Base-by-base conservation (phyloP, 1,284 basidiomycete species). In the Testicularia cyperi region DNA sequence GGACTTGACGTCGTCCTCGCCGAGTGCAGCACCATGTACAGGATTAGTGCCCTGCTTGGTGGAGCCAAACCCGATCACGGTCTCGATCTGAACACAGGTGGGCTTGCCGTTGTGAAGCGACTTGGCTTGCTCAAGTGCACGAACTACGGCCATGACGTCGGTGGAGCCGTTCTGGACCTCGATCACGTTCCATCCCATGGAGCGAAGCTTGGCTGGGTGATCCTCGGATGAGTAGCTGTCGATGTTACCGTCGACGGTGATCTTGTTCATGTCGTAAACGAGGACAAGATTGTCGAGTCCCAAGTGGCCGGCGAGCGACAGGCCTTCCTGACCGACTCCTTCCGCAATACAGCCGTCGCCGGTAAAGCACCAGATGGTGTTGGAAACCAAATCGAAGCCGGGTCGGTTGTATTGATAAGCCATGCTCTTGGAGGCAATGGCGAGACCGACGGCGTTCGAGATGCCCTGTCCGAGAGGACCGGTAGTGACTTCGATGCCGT, bases 401-500 rank as follows among this genome's bases (percentile, higher is more conserved):
- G 88, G 85, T 79, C 87, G 88, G 83, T 95, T 95, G 82, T 85
- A 95, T 40, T 85, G 80, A 26, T 89, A 90, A 36, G 82, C 90
- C 60, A 92, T 81, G 78, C 95, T 90, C 23, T 88, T 87, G 80
- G 92, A 86, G n/a, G 88, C 91, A 47, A 94, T 91, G 47, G 91
- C 92, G 40, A 96, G 80, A 78, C 91, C 91, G 63, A 95, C 90
- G 53, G 85, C 89, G 77, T 91, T 92, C 65, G 87, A 84, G 77
- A 95, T 87, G 72, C 54, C 70, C 79, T 96, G 91, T 35, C 91
- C 91, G 24, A 96, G 86, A 54, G 92, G 91, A 53, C 91, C 92
- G 47, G 92, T 95, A 66, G 92, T 95, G 58, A 95, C 90, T 80
- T 95, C 91, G 57, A 95, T 84, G 68, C 92, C 92, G 67, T 90